Conservation (phyloP, 192 early-diverging fungal genomes). For the Chytriomyces confervae region DNA sequence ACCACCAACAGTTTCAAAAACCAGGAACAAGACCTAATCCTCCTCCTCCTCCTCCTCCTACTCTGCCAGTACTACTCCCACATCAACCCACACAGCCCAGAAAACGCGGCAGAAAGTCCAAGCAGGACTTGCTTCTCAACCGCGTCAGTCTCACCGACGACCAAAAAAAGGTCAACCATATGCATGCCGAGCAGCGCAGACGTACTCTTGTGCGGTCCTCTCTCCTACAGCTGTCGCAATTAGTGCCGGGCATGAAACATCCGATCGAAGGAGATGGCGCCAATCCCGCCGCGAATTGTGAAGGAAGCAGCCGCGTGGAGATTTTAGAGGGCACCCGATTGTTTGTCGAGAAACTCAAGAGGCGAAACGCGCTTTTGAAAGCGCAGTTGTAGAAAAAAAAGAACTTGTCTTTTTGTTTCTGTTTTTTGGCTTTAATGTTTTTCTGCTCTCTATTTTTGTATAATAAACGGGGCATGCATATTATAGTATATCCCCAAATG, state of each 20-base stretch:
- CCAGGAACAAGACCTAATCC: too few relatives aligned
- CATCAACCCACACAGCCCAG: neutral
- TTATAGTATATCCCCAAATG: too few relatives aligned
- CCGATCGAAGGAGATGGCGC: slow-evolving; percentile 16
- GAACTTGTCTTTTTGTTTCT: too few relatives aligned
- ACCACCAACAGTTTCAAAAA: too few relatives aligned
- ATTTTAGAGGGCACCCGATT: slow-evolving; percentile 7
- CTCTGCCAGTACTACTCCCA: neutral
- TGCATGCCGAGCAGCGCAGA: slow-evolving; percentile 5
- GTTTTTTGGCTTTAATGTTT: too few relatives aligned
- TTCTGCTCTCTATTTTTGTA: too few relatives aligned
- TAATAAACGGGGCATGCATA: too few relatives aligned
- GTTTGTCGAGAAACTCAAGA: neutral
- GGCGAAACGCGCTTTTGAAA: neutral
- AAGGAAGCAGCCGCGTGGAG: slow-evolving; percentile 13
- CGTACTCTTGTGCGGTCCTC: neutral
- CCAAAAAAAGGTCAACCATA: slow-evolving; percentile 17
- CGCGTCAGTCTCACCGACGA: neutral
- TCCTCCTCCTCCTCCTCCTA: too few relatives aligned
- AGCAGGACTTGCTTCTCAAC: slow-evolving; percentile 1
- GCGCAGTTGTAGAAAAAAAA: neutral
- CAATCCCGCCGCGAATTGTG: neutral
- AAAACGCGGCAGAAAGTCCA: neutral
- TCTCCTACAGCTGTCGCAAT: neutral
- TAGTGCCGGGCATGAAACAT: slow-evolving; percentile 5